A percentile compares a stretch with the other conserved stretches of the same genome.
Conservation (phyloP, 2,329 filamentous ascomycete genomes). For the Penicillium sp. region DNA sequence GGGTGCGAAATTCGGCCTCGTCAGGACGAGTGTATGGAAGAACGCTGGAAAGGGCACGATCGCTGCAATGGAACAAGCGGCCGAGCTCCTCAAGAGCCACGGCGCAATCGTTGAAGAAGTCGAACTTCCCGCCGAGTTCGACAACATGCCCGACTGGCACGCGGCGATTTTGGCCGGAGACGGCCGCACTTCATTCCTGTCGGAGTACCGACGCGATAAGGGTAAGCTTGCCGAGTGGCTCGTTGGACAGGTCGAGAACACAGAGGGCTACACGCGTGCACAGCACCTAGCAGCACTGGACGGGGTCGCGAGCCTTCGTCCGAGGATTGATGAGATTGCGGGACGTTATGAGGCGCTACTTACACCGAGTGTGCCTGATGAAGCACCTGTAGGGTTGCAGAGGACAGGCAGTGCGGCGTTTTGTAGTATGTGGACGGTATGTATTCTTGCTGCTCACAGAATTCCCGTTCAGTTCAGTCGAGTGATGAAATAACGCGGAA, state of each 20-base stretch:
- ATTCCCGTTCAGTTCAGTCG: background rate
- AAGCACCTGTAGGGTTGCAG: slow-evolving; percentile 60
- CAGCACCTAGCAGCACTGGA: slow-evolving; percentile 15
- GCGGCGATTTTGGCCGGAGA: slow-evolving; percentile 10
- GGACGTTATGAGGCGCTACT: slow-evolving; percentile 61
- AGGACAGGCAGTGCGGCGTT: slow-evolving; percentile 62
- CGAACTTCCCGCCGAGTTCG: background rate
- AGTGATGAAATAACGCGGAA: slow-evolving; percentile 21
- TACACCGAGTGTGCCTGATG: slow-evolving; percentile 63
- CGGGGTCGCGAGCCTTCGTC: slow-evolving; percentile 12
- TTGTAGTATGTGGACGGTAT: slow-evolving; percentile 37
- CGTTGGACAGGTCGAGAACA: slow-evolving; percentile 10
- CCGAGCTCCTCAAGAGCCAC: background rate
- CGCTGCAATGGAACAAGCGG: slow-evolving; percentile 2
- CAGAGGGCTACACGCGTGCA: background rate
- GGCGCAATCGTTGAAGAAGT: slow-evolving; percentile 15
- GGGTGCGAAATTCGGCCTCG: slow-evolving; percentile 9
- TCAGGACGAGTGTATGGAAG: slow-evolving; percentile 8
- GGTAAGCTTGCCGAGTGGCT: background rate
- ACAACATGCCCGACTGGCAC: slow-evolving; percentile 11
- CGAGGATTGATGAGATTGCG: slow-evolving; percentile 22
- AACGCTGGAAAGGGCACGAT: slow-evolving; percentile 16
- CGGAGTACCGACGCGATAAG: slow-evolving; percentile 14
- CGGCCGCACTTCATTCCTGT: slow-evolving; percentile 5
- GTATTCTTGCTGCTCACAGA: slow-evolving; percentile 32